These are phyloP conservation scores for Kwoniella botswanensis DNA, from an alignment of 768 basidiomycete genomes.

Conservation along the genomic window DNA sequence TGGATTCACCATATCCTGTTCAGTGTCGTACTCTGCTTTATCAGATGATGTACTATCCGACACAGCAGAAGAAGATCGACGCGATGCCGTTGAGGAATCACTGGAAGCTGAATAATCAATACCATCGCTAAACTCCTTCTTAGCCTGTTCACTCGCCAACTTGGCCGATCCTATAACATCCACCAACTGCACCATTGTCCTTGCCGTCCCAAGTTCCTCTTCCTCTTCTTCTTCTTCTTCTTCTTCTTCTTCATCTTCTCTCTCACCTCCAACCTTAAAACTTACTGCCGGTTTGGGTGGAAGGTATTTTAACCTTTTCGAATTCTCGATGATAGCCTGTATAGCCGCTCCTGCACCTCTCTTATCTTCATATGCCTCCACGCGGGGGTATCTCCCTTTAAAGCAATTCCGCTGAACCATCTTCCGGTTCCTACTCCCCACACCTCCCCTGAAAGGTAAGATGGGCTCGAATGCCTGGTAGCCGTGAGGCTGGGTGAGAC, in stretches of 20 bases:
- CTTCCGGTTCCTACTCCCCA: not conserved
- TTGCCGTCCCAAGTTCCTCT: not conserved
- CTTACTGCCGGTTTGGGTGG: not conserved
- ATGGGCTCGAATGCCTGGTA: not conserved
- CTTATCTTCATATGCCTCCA: slow-evolving; percentile 29
- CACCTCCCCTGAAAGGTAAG: not conserved
- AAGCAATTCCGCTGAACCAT: slow-evolving; percentile 27
- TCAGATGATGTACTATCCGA: not conserved
- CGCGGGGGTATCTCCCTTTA: slow-evolving; percentile 27
- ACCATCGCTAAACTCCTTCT: slow-evolving; percentile 1
- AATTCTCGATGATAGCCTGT: slow-evolving; percentile 35
- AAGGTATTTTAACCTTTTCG: slow-evolving; percentile 11
- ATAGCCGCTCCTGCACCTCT: slow-evolving; percentile 41
- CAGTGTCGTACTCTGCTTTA: not conserved
- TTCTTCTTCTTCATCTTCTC: not conserved
- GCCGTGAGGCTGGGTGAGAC: not conserved
- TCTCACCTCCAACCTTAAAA: not conserved
- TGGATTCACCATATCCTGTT: not conserved
- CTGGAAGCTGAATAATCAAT: not conserved
- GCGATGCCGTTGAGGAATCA: not conserved
- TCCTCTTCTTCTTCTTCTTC: too few relatives aligned
- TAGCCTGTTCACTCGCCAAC: slow-evolving; percentile 17
- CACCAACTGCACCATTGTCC: slow-evolving; percentile 5
- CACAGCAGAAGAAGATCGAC: not conserved
- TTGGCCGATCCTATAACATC: slow-evolving; percentile 17